Percentiles rank a stretch among this genome's conserved stretches.
Conservation (phyloP, 352 stramenopile species). For the Pythium pyrilobum region DNA sequence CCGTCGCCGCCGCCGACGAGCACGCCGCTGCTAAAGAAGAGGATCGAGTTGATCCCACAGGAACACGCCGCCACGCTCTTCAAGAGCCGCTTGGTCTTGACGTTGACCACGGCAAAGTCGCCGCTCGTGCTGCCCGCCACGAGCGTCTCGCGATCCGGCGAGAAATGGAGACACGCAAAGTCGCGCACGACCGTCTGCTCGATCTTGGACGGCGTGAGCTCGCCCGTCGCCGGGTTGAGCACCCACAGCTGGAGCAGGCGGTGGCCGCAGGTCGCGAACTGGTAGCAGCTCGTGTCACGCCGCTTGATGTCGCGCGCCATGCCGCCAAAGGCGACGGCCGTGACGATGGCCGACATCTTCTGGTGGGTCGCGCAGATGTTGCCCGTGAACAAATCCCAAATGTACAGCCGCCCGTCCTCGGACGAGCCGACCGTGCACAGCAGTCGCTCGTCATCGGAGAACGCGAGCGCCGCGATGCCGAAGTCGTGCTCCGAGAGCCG, state of each 20-base stretch:
- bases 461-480: conserved; percentile 81
- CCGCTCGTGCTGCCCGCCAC: conserved; percentile 84
- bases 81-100: conserved; percentile 66
- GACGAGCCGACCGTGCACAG: conserved; percentile 71
- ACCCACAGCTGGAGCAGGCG: conserved; percentile 80
- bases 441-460: conserved; percentile 90
- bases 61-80: conserved; percentile 76
- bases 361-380: conserved; percentile 84
- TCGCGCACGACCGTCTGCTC: conserved; percentile 74
- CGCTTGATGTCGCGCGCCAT: conserved; percentile 90
- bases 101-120: conserved; percentile 77
- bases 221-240: conserved; percentile 79
- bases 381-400: conserved; percentile 89
- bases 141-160: conserved; percentile 71
- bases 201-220: conserved; percentile 65
- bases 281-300: conserved; percentile 80
- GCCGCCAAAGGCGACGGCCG: conserved; percentile 70
- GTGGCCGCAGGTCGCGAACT: conserved; percentile 82
- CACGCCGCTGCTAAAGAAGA: conserved; percentile 36
- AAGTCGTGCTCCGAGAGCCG: conserved; percentile 89
- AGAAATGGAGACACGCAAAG: conserved; percentile 83
- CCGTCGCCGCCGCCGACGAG: conserved; percentile 86
- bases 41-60: conserved; percentile 67
- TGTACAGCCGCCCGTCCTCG: conserved; percentile 82
- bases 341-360: conserved; percentile 56